These are phyloP conservation scores for Mycena albidolilacea DNA, from an alignment of 768 basidiomycete species.

Conservation along the genomic window DNA sequence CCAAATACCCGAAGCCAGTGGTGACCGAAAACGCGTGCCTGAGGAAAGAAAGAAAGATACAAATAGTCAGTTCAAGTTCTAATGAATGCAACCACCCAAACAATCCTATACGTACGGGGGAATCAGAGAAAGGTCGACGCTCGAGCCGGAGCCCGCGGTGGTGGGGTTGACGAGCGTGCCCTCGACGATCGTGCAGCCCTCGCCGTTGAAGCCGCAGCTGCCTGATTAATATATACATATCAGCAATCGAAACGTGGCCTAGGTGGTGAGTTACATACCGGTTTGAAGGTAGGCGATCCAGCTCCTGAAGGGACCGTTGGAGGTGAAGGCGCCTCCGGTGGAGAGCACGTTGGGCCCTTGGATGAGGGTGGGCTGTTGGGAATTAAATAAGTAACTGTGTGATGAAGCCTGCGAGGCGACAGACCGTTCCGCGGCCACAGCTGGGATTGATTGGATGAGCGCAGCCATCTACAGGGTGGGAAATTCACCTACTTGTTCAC, in stretches of 20 bases:
- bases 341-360: conserved; percentile 45
- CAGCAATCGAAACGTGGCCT: not conserved
- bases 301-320: conserved; percentile 44
- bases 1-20: conserved; percentile 50
- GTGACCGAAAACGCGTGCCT: conserved; percentile 51
- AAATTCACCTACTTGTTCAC: not conserved
- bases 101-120: conserved; percentile 34
- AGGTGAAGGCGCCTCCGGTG: conserved; percentile 46
- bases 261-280: not conserved
- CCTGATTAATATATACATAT: conserved; percentile 40
- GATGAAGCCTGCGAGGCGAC: not conserved
- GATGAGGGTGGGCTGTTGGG: conserved; percentile 40
- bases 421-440: conserved; percentile 35
- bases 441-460: conserved; percentile 12
- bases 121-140: conserved; percentile 52
- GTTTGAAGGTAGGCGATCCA: conserved; percentile 49
- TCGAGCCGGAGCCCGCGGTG: conserved; percentile 50
- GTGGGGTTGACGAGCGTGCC: conserved; percentile 51
- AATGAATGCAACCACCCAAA: no score
- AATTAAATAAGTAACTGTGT: not conserved
- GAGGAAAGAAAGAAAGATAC: no score
- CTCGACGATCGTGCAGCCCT: conserved; percentile 53
- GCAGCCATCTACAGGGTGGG: not conserved
- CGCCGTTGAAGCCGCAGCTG: conserved; percentile 52
- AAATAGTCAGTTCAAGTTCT: no score